Base-by-base conservation (phyloP, 345 rosid species). In the Geranium rotundifolium region DNA sequence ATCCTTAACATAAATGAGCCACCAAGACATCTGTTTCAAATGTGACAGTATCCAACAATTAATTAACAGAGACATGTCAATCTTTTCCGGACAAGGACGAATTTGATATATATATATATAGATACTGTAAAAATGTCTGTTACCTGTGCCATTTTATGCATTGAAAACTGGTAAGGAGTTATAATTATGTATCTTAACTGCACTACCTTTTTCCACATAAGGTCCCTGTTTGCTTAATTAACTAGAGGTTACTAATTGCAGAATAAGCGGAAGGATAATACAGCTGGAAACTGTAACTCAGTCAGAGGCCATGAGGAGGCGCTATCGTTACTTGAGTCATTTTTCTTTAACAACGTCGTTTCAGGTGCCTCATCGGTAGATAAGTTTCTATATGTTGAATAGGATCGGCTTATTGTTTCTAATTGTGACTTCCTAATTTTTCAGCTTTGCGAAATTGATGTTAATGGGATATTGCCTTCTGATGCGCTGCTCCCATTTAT, bases 381-480 rank as follows among this genome's bases (percentile, higher is more conserved):
- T 34, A 12, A 15, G 12, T 7, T 18, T 15, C 23, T 54, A 14
- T 56, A 18, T 12, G 16, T 34, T 57, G 23, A 15, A 54, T 14
- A 56, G 27, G 17, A 65, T 37, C 70, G 69, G 54, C 56, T 19
- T 63, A 6, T 54, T 54, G 17, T 59, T 65, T 46, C 41, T 34
- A 34, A 34, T 34, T 60, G 34, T 50, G 56, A 46, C 50, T 17
- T 68, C 60, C 49, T 61, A 46, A 54, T 63, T 59, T 69, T 70
- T 67, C 88, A 92, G 97, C 86, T 92, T 65, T 87, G 97, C 76
- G 99, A 93, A 79, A 78, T 90, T 74, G 96, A 90, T 73, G 63
- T 93, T 81, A 84, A 76, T 74, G 86, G 73, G 58, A 60, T 80
- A 7, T 68, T 93, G 49, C 92, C 91, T 63, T 71, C 83, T 63